Evolutionary conservation across 352 stramenopile species (phyloP), one percentile per base, ranked within the genome.

Genomic region (Globisporangium lucens): DNA sequence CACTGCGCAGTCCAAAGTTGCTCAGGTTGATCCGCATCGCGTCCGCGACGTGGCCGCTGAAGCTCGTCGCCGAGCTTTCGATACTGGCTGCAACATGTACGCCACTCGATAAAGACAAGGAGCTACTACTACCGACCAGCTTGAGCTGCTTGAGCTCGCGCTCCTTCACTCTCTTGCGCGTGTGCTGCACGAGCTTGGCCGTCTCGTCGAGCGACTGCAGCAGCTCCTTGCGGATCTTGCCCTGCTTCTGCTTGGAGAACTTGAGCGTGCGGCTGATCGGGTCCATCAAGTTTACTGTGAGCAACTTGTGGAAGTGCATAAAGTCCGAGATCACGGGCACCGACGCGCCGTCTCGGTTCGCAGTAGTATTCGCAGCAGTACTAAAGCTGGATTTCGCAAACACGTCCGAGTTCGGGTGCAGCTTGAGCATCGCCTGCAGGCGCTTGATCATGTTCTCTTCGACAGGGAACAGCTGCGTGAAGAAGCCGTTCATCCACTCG

Each of bases 261-360:
- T 76, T 74, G 38, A 89, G 77, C 13, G 79, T 88, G 15, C 81
- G 74, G 15, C 74, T 64, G 58, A 89, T 87, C 33, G 79, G 79
- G 41, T 89, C 77, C 0, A 70, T 65, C 12, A 88, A 62, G 52
- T 79, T 88, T 30, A 75, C 67, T 9, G 70, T 78, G 43, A 82
- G 64, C 36, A 82, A 56, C 7, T 63, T 74, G 47, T 89, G 81
- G 29, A 70, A 78, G 27, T 74, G 49, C 41, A 75, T 61, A 2
- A 83, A 56, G 13, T 69, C 75, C 3, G 51, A 68, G 6, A 87
- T 35, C 6, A 75, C 64, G 24, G 67, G 61, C 41, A 41, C 47
- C 3, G 57, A 70, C 4, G 33, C 47, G 24, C 57, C 47, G 5
- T 51, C 57, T 30, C 24, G 35, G n/a, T 35, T 53, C 12, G 27